Conservation (phyloP, 1,284 basidiomycete species). For the Lignosus rhinocerotis region DNA sequence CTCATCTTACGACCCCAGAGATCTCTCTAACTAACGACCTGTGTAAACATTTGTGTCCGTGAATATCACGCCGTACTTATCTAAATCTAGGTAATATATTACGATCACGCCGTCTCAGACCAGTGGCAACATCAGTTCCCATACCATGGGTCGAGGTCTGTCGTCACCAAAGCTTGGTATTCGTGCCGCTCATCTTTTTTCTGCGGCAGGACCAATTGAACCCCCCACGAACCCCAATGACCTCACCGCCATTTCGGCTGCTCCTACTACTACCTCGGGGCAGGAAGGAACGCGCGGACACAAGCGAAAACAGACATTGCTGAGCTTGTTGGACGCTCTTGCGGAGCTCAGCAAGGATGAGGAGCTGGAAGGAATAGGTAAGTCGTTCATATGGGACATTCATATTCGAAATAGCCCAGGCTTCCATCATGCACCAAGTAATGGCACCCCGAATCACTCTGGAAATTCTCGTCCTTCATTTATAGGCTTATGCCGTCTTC, state of each 20-base stretch:
- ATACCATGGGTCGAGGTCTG: conserved; percentile 27
- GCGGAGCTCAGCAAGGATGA: conserved; percentile 59
- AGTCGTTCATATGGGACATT: conserved; percentile 22
- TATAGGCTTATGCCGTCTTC: too few relatives aligned
- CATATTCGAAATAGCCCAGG: background rate
- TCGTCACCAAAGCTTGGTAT: background rate
- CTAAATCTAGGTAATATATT: background rate
- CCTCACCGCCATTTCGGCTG: conserved; percentile 25
- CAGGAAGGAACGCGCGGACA: conserved; percentile 22
- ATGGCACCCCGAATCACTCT: background rate
- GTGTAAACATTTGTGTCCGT: conserved; percentile 1
- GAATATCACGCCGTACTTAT: background rate
- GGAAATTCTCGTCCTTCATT: background rate
- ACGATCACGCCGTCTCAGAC: conserved; percentile 11
- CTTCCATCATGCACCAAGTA: background rate
- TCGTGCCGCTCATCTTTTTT: background rate
- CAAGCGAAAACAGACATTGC: conserved; percentile 58
- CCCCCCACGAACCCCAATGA: conserved; percentile 32
- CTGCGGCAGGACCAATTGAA: conserved; percentile 5
- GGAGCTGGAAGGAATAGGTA: conserved; percentile 43
- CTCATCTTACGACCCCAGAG: conserved; percentile 9
- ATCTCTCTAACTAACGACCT: conserved; percentile 2
- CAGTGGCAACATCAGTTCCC: conserved; percentile 13
- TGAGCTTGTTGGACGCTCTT: conserved; percentile 62
- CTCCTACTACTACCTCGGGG: conserved; percentile 11